Conservation (phyloP, 768 basidiomycete species). For the Steccherinum ochraceum region DNA sequence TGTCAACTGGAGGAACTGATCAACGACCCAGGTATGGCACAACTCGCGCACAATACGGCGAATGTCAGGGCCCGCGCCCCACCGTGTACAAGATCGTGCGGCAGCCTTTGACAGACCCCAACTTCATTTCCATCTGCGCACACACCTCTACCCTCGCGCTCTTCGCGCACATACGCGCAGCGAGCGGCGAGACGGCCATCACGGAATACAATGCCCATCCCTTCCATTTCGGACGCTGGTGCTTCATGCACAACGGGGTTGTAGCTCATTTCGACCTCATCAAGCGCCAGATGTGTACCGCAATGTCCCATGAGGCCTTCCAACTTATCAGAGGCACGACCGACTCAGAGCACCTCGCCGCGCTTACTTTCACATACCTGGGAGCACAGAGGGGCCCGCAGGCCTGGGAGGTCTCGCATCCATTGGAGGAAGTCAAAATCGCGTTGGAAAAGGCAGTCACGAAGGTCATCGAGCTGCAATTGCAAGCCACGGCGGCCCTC, state of each 20-base stretch:
- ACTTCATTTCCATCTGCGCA: constrained; percentile 20
- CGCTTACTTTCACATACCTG: constrained; percentile 26
- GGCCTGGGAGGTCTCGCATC: constrained; percentile 20
- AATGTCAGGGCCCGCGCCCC: constrained; percentile 17
- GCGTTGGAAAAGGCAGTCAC: constrained; percentile 20
- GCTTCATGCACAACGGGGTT: constrained; percentile 27
- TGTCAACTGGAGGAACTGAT: not conserved
- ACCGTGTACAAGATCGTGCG: constrained; percentile 19
- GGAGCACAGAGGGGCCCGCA: constrained; percentile 11
- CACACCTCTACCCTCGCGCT: constrained; percentile 19
- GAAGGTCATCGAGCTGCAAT: constrained; percentile 20
- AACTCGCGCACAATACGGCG: constrained; percentile 17
- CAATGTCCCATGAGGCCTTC: constrained; percentile 15
- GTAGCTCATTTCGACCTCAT: constrained; percentile 19
- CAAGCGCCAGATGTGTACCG: constrained; percentile 10
- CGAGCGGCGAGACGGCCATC: constrained; percentile 19
- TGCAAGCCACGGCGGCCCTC: constrained; percentile 9
- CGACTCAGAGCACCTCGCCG: constrained; percentile 25
- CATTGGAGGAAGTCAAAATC: constrained; percentile 17
- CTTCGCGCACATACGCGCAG: constrained; percentile 27
- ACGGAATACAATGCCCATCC: constrained; percentile 21
- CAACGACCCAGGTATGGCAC: constrained; percentile 12
- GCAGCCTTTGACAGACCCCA: constrained; percentile 21
- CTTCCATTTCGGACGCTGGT: constrained; percentile 21
- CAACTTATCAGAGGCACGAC: constrained; percentile 23